A percentile compares a stretch with the other conserved stretches of the same genome.
phyloP scores from a whole-genome alignment of 1,284 basidiomycete species.

The Apiotrichum akiyoshidainum region DNA sequence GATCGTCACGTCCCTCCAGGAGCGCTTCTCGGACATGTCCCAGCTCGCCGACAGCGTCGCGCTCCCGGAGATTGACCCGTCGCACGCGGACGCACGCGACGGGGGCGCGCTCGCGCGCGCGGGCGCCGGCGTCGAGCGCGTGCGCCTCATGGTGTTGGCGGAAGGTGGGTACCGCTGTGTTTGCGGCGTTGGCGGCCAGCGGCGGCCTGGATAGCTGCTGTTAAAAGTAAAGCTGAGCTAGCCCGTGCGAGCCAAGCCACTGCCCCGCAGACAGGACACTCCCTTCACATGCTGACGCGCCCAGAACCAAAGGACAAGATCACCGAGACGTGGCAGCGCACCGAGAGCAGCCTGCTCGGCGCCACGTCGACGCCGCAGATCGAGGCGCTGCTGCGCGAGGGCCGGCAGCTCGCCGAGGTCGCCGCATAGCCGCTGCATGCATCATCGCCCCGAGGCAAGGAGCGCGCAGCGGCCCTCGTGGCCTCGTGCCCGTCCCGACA shows the following conservation, averaged over 20 bases:
- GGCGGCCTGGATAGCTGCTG: too few species aligned
- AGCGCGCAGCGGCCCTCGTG: too few species aligned
- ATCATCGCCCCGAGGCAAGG: not conserved
- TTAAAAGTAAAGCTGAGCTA: too few species aligned
- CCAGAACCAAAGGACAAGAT: slow-evolving; percentile 11
- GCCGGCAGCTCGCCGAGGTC: slow-evolving; percentile 9
- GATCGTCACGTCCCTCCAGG: slow-evolving; percentile 47
- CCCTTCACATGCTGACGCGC: not conserved
- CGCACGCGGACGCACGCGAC: not conserved
- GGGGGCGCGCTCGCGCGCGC: slow-evolving; percentile 9
- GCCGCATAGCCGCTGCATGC: slow-evolving; percentile 2
- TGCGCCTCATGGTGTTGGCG: slow-evolving; percentile 36
- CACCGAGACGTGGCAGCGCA: slow-evolving; percentile 5
- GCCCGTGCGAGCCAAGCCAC: too few species aligned
- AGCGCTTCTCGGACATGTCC: slow-evolving; percentile 47
- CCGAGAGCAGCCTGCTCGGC: slow-evolving; percentile 8
- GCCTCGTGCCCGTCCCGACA: too few species aligned
- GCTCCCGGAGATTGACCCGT: slow-evolving; percentile 23
- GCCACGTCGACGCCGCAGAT: not conserved
- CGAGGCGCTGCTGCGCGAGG: slow-evolving; percentile 13
- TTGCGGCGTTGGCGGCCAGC: too few species aligned
- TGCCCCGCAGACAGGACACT: too few species aligned
- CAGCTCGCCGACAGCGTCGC: slow-evolving; percentile 44
- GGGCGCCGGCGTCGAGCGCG: slow-evolving; percentile 20
- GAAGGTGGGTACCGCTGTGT: slow-evolving; percentile 36